Conservation (phyloP, 192 early-diverging fungal species). For the Globomyces pollinis-pini region DNA sequence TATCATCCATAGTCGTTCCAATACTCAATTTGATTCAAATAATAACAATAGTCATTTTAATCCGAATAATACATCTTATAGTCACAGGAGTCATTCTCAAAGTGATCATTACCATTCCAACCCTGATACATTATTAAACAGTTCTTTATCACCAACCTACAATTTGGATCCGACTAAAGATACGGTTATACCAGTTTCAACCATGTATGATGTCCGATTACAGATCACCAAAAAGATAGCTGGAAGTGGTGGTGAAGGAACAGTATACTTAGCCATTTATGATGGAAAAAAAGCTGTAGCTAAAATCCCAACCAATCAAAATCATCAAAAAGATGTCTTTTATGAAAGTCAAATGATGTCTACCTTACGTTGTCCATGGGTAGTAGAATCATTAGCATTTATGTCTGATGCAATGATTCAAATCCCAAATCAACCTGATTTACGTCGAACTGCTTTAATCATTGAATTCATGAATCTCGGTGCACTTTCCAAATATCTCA, state of each 20-base stretch:
- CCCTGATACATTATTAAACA: no score
- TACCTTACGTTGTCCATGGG: not conserved
- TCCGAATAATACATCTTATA: no score
- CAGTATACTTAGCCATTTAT: constrained; percentile 7
- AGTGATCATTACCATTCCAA: no score
- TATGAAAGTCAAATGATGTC: not conserved
- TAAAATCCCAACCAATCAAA: not conserved
- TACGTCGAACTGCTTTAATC: not conserved
- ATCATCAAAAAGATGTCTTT: constrained; percentile 2
- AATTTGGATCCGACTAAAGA: no score
- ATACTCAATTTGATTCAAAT: no score
- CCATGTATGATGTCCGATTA: no score
- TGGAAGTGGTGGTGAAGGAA: constrained; percentile 3
- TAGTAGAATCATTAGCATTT: not conserved
- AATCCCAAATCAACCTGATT: not conserved
- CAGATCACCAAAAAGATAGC: constrained; percentile 6
- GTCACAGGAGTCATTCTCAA: no score
- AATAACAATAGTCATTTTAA: no score
- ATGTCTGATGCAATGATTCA: not conserved
- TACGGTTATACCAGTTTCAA: no score
- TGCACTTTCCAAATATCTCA: not conserved
- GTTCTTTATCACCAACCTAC: no score
- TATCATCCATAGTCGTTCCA: no score
- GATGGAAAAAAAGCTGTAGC: constrained; percentile 1
- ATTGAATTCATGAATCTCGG: constrained; percentile 8